Evolutionary conservation across 176 grass and related monocot species (phyloP).

Genomic region (Pontederia crassipes): DNA sequence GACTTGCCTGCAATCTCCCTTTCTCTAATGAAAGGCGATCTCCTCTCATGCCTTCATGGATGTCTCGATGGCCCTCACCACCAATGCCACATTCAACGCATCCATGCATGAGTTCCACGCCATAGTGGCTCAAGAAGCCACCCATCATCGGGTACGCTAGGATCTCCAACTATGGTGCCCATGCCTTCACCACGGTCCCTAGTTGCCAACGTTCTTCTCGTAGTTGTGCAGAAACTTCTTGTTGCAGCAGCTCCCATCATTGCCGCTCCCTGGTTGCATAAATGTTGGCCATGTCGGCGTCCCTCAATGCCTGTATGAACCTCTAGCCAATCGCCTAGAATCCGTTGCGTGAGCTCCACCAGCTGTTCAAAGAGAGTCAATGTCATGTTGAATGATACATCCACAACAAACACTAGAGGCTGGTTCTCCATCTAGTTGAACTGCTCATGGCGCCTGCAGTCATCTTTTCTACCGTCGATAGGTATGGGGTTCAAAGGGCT

Average conservation of each 20-base stretch:
- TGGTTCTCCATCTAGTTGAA: slow-evolving; percentile 28
- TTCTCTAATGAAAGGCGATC: too few relatives aligned
- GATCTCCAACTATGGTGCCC: slow-evolving; percentile 14
- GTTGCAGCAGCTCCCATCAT: not conserved
- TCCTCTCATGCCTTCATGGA: not conserved
- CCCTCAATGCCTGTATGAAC: slow-evolving; percentile 34
- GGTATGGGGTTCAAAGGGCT: slow-evolving; percentile 21
- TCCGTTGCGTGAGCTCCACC: slow-evolving; percentile 22
- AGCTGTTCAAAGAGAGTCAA: slow-evolving; percentile 17
- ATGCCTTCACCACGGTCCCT: not conserved
- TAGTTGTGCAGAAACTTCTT: not conserved
- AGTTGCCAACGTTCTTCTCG: not conserved
- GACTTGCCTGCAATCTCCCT: too few relatives aligned
- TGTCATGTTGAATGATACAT: slow-evolving; percentile 23
- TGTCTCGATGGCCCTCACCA: not conserved
- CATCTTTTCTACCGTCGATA: not conserved
- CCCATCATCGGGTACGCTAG: not conserved
- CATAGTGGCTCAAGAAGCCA: slow-evolving; percentile 71
- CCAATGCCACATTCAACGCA: slow-evolving; percentile 42
- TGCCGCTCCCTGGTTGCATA: too few relatives aligned
- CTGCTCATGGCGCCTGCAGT: slow-evolving; percentile 15
- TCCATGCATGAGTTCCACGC: slow-evolving; percentile 77
- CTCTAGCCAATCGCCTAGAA: slow-evolving; percentile 9
- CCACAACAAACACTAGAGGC: slow-evolving; percentile 15
- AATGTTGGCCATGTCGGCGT: slow-evolving; percentile 29